Evolutionary conservation across 176 grass and related monocot genomes (phyloP).

Genomic region (Tillandsia fasciculata): DNA sequence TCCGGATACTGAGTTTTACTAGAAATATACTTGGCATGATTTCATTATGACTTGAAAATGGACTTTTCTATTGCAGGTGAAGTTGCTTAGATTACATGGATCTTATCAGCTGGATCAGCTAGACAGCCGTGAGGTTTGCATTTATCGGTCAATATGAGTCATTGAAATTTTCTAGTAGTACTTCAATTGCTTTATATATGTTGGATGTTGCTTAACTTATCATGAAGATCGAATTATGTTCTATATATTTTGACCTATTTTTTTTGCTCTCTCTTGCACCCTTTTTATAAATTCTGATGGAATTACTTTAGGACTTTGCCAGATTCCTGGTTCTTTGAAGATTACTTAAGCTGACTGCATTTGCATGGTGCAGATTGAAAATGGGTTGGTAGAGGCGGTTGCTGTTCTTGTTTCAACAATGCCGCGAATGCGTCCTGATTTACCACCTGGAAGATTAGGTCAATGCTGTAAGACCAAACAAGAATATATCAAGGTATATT

Average conservation of each 20-base stretch:
- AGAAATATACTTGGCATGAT: neutral
- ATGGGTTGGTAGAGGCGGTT: constrained; percentile 94
- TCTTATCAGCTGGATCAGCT: constrained; percentile 92
- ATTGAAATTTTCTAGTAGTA: neutral
- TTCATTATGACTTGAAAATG: neutral
- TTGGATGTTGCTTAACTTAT: no score
- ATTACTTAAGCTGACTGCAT: neutral
- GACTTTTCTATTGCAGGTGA: constrained; percentile 51
- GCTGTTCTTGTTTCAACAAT: constrained; percentile 80
- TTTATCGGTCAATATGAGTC: neutral
- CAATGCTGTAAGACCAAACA: constrained; percentile 78
- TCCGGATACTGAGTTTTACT: neutral
- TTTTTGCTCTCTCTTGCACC: neutral
- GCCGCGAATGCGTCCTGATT: constrained; percentile 65
- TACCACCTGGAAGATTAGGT: constrained; percentile 60
- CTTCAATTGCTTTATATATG: neutral
- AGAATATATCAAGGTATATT: constrained; percentile 92
- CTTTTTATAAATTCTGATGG: neutral
- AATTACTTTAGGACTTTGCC: neutral
- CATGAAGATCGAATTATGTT: no score
- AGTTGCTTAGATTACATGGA: constrained; percentile 87
- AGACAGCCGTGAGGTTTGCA: constrained; percentile 78
- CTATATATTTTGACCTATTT: neutral
- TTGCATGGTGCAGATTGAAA: constrained; percentile 67
- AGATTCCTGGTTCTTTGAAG: neutral